A percentile compares a stretch with the other conserved stretches of the same genome.
Evolutionary conservation across 495 filamentous ascomycete genomes (phyloP).

Genomic region (Zalerion maritima): DNA sequence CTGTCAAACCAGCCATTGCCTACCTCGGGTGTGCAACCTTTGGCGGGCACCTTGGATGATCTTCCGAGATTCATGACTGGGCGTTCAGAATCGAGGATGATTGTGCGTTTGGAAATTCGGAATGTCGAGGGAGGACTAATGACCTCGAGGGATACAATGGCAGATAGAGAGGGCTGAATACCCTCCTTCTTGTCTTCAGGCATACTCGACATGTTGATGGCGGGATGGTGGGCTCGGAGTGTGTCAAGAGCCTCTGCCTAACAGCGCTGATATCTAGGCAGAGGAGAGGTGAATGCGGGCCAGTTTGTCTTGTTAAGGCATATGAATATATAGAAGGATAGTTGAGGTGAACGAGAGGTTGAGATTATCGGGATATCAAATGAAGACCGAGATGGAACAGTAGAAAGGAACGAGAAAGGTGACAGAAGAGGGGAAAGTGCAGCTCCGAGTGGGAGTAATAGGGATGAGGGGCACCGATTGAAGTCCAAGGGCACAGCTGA

Average conservation of each 20-base stretch:
- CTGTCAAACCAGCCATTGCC: conserved; percentile 68
- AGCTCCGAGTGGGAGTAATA: conserved; percentile 5
- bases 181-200: conserved; percentile 4
- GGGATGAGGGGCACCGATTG: conserved; percentile 8
- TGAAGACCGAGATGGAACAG: conserved; percentile 8
- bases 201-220: too few species aligned
- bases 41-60: conserved; percentile 21
- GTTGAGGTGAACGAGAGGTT: background rate
- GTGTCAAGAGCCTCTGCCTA: too few species aligned
- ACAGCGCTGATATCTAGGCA: too few species aligned
- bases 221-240: too few species aligned
- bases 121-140: conserved; percentile 2
- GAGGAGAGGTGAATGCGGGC: too few species aligned
- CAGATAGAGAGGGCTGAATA: too few species aligned
- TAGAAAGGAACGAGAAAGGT: conserved; percentile 11
- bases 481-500: background rate
- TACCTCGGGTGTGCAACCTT: conserved; percentile 18
- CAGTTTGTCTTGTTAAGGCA: too few species aligned
- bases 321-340: too few species aligned
- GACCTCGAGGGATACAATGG: conserved; percentile 9
- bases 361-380: conserved; percentile 6
- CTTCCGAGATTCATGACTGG: conserved; percentile 22
- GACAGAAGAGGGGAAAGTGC: conserved; percentile 9
- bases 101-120: conserved; percentile 13
- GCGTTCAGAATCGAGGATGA: conserved; percentile 12